Evolutionary conservation across 1,284 basidiomycete species (phyloP), one percentile per base, ranked within the genome.

Genomic region (Earliella scabrosa): DNA sequence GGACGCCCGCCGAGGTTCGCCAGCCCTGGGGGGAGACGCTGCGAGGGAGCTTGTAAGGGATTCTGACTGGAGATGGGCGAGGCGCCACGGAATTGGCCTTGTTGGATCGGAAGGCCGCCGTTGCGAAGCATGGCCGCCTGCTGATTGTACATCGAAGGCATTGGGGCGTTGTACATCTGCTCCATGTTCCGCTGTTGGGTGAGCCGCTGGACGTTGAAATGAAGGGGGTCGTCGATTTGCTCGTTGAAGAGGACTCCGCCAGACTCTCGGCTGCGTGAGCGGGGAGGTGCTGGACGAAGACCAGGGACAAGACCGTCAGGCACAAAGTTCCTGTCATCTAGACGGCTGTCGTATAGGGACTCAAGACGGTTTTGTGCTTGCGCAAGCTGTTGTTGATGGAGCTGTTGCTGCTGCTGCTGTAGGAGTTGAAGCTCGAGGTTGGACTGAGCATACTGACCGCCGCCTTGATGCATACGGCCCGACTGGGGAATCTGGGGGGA

Each of bases 221-320:
- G 81, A 27, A 85, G 64, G 0, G 79, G 69, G 32, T 92, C 90
- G 40, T 90, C 88, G 23, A 83, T 63, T 21, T 78, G 74, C 36
- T 89, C 87, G 39, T 79, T 71, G 66, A 83, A 89, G 57, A 86
- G 75, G 4, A 76, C 72, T 10, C 73, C 74, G 54, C 77, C 78
- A 16, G 68, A 61, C 52, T 90, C 88, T 41, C 87, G 77, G 64
- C 73, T 79, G 52, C 88, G 81, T 53, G 83, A 80, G 43, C 70
- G 68, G 9, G 82, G 82, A 44, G 81, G 82, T 20, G 77, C 79
- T 35, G 87, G 81, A 40, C 90, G 85, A 31, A 93, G 77, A 16
- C 91, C 90, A 38, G 90, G 91, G 10, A 93, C 90, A 80, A 93
- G 83, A 31, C 88, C 88, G 71, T 93, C 89, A 9, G 91, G 88